phyloP scores from a whole-genome alignment of 257 asterid genomes.

The Plantago major region DNA sequence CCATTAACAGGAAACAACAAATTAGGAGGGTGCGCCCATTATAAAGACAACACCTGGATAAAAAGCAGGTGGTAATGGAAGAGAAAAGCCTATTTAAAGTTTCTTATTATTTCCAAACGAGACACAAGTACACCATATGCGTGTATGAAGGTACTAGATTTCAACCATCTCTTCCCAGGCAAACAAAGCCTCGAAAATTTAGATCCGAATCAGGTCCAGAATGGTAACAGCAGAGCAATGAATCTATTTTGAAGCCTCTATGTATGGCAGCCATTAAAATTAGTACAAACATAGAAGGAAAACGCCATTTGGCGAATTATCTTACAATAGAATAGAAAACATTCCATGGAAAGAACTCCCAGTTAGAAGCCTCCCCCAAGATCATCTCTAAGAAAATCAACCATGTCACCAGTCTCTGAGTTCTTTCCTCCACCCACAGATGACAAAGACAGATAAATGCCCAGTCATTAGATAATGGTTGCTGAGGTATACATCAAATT shows the following conservation, averaged over 20 bases:
- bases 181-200: constrained; percentile 32
- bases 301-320: constrained; percentile 72
- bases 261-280: constrained; percentile 54
- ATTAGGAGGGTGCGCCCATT: constrained; percentile 13
- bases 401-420: constrained; percentile 42
- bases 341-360: constrained; percentile 89
- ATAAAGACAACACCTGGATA: constrained; percentile 16
- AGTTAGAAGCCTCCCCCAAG: constrained; percentile 54
- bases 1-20: constrained; percentile 12
- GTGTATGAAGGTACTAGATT: constrained; percentile 23
- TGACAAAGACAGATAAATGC: constrained; percentile 69
- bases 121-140: constrained; percentile 18
- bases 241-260: constrained; percentile 30
- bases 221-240: constrained; percentile 23
- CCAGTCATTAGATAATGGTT: constrained; percentile 73
- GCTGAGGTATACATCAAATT: constrained; percentile 48
- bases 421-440: constrained; percentile 58
- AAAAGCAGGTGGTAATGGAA: constrained; percentile 3
- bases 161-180: constrained; percentile 25
- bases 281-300: constrained; percentile 58
- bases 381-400: constrained; percentile 48
- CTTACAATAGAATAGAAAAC: constrained; percentile 98
- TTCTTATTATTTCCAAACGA: constrained; percentile 10
- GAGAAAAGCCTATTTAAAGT: constrained; percentile 21
- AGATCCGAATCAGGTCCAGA: constrained; percentile 29